A percentile compares a stretch with the other conserved stretches of the same genome.
Evolutionary conservation across 768 basidiomycete species (phyloP).

Genomic region (Xerocomus spinulosus): DNA sequence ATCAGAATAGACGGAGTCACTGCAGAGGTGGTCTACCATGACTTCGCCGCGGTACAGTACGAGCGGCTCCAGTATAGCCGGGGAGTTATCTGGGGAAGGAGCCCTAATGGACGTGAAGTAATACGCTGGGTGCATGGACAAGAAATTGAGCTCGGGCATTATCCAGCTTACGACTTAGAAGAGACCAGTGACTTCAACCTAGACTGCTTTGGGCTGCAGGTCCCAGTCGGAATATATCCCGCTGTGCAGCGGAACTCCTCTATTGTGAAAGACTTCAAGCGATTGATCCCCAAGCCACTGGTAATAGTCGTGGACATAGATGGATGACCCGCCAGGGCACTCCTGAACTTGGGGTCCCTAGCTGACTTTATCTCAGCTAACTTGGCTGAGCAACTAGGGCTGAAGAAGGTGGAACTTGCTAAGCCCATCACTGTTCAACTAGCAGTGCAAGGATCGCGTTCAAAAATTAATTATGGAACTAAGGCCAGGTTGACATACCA

Average conservation of each 20-base stretch:
- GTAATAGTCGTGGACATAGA: conserved; percentile 14
- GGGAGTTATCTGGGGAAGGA: not conserved
- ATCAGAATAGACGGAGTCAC: not conserved
- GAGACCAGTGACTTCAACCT: no score
- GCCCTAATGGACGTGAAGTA: no score
- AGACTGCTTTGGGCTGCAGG: no score
- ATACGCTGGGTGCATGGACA: no score
- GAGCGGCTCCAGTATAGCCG: not conserved
- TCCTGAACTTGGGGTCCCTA: conserved; percentile 25
- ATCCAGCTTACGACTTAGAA: no score
- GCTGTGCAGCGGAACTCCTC: not conserved
- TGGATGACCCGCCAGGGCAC: conserved; percentile 11
- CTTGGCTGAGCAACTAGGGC: conserved; percentile 26
- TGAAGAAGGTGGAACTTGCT: conserved; percentile 4
- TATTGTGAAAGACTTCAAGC: not conserved
- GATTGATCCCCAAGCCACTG: conserved; percentile 7
- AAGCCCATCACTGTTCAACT: conserved; percentile 30
- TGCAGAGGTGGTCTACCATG: not conserved
- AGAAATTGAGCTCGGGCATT: not conserved
- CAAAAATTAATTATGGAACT: conserved; percentile 19
- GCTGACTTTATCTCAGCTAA: conserved; percentile 30
- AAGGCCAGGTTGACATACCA: conserved; percentile 13
- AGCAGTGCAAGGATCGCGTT: conserved; percentile 28
- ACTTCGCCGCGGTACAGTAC: not conserved
- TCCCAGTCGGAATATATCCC: no score